Evolutionary conservation across 306 rosid genomes (phyloP), one percentile per base, ranked within the genome.

Genomic region (Quercus wislizeni): DNA sequence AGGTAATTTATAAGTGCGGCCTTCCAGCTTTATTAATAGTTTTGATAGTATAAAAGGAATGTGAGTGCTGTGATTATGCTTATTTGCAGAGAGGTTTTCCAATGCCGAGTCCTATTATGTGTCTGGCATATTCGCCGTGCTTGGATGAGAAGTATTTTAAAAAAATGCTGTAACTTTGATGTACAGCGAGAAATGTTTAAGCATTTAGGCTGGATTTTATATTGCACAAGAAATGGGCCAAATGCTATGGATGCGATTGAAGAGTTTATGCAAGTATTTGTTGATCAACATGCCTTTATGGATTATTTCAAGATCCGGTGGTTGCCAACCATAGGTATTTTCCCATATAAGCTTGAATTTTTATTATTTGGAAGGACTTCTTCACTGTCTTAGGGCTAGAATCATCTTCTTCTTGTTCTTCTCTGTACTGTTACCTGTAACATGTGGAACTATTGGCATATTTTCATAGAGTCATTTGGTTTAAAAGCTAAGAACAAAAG

Each of bases 221-320:
- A 86, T 82, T 85, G 87, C 85, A 78, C 90, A 73, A 88, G 89
- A 82, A 82, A 83, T 77, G 91, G 92, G 78, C 84, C 86, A 67
- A 85, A 76, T 87, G 77, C 88, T 69, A 73, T 77, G 84, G 94
- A 82, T 79, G 87, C 88, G 52, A 71, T 91, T 80, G 97, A 91
- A 78, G 96, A 92, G 87, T 84, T 92, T 78, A 84, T 82, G 94
- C 90, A 91, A 85, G 85, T 88, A 76, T 92, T 92, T 89, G 89
- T 91, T 69, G 97, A 92, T 83, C 97, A 92, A 69, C 74, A 86
- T 84, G 84, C 78, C 65, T 91, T 91, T 85, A 84, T 88, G 85
- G 89, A 91, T 86, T 87, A 91, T 83, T 89, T 92, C 78, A 92
- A 84, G 87, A 85, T 83, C 58, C 88, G 78, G 8, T 89, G 91